phyloP scores from a whole-genome alignment of 441 rosid genomes.

The Adansonia madagascariensis region DNA sequence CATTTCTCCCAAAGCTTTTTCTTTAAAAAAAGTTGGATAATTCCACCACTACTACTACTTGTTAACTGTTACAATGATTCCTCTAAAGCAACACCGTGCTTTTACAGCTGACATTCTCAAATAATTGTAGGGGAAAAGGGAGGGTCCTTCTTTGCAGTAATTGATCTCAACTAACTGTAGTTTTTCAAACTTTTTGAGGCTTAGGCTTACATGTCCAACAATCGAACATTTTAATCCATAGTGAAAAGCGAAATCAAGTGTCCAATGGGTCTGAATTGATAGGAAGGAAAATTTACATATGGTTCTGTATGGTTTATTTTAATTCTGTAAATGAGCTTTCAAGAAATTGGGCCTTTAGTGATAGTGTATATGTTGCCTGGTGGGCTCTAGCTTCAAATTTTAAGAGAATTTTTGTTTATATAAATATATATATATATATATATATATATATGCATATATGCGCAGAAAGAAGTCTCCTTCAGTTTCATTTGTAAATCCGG shows the following conservation, averaged over 20 bases:
- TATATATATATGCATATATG: too few species aligned
- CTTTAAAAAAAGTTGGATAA: neutral
- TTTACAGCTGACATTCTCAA: slow-evolving; percentile 12
- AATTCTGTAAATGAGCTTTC: neutral
- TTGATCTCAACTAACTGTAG: too few species aligned
- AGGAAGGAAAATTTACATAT: too few species aligned
- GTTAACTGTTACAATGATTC: neutral
- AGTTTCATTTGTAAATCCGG: too few species aligned
- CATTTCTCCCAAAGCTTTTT: neutral
- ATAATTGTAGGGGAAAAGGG: neutral
- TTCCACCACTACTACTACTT: neutral
- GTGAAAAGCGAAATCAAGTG: neutral
- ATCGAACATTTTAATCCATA: neutral
- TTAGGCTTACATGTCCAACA: neutral
- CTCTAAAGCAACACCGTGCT: slow-evolving; percentile 7
- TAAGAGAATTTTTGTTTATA: too few species aligned
- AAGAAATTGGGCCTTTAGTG: neutral
- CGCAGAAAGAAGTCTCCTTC: too few species aligned
- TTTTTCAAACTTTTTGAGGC: neutral
- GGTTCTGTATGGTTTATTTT: neutral
- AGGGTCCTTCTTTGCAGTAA: neutral
- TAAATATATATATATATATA: too few species aligned
- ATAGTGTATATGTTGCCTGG: neutral
- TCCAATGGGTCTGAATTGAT: too few species aligned
- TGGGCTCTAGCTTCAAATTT: too few species aligned